These are phyloP conservation scores for Pleurotus tuoliensis DNA, from an alignment of 768 basidiomycete species.

Conservation along the genomic window DNA sequence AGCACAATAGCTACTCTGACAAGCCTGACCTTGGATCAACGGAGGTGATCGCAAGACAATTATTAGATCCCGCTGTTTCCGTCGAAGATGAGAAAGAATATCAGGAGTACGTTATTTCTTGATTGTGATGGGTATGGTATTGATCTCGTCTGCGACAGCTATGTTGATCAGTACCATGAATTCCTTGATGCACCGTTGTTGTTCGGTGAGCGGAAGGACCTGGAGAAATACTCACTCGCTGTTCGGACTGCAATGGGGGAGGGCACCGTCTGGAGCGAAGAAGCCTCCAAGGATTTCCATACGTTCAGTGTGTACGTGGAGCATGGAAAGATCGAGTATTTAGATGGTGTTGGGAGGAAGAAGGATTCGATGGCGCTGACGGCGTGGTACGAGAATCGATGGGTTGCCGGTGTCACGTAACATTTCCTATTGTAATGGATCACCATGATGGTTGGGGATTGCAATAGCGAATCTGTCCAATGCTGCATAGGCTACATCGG, in stretches of 20 bases:
- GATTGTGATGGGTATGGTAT: neutral
- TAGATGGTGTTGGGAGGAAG: slow-evolving; percentile 25
- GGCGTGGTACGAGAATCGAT: slow-evolving; percentile 42
- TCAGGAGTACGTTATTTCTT: slow-evolving; percentile 45
- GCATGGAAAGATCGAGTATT: slow-evolving; percentile 28
- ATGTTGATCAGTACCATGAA: slow-evolving; percentile 72
- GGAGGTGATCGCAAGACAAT: slow-evolving; percentile 50
- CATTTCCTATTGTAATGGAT: too few relatives aligned
- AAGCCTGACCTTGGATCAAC: slow-evolving; percentile 44
- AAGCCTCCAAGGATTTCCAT: slow-evolving; percentile 32
- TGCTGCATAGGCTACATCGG: too few relatives aligned
- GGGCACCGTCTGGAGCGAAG: slow-evolving; percentile 28
- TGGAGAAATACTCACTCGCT: slow-evolving; percentile 50
- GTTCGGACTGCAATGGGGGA: slow-evolving; percentile 48
- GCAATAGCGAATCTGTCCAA: neutral
- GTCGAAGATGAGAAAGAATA: slow-evolving; percentile 69
- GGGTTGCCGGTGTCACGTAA: slow-evolving; percentile 20
- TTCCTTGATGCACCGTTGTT: slow-evolving; percentile 54
- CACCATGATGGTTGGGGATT: too few relatives aligned
- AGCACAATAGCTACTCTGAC: slow-evolving; percentile 10
- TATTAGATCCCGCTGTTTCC: slow-evolving; percentile 61
- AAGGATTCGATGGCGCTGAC: slow-evolving; percentile 31
- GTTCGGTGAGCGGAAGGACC: slow-evolving; percentile 52
- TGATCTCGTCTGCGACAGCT: slow-evolving; percentile 18
- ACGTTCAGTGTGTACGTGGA: slow-evolving; percentile 41